A percentile compares a stretch with the other conserved stretches of the same genome.
Conservation (phyloP, 768 basidiomycete species). For the Mycena metata region DNA sequence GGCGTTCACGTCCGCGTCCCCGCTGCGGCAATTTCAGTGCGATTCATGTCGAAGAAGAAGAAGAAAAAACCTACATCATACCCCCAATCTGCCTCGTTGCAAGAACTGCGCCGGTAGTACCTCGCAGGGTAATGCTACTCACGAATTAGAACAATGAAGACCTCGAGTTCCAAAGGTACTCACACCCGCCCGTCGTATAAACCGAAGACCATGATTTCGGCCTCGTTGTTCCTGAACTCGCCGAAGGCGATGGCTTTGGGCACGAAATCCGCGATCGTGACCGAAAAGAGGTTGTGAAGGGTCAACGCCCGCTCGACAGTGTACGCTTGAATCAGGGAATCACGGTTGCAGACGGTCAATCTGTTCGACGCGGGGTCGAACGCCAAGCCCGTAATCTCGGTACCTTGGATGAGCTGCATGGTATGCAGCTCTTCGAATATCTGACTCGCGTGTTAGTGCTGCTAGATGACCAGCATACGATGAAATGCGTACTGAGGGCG, state of each 20-base stretch:
- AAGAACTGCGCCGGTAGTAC: neutral
- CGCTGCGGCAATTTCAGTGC: constrained; percentile 18
- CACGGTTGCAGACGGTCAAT: constrained; percentile 33
- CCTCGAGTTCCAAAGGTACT: constrained; percentile 4
- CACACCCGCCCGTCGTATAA: constrained; percentile 35
- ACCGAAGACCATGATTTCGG: constrained; percentile 34
- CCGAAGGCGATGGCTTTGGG: constrained; percentile 37
- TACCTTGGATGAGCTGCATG: constrained; percentile 14
- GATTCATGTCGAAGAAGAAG: too few relatives aligned
- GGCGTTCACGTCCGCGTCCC: constrained; percentile 24
- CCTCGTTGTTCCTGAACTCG: constrained; percentile 6
- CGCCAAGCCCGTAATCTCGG: constrained; percentile 36
- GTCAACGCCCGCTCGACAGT: constrained; percentile 7
- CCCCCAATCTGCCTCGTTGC: constrained; percentile 18
- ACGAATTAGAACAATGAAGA: neutral
- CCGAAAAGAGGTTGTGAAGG: constrained; percentile 21
- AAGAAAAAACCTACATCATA: constrained; percentile 32
- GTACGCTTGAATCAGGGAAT: constrained; percentile 28
- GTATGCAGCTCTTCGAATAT: constrained; percentile 30
- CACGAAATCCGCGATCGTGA: constrained; percentile 18
- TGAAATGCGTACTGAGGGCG: neutral
- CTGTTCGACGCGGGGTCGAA: constrained; percentile 37
- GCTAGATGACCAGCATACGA: neutral
- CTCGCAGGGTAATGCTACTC: constrained; percentile 15
- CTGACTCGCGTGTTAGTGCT: neutral